Percentiles rank a stretch among this genome's conserved stretches.
These are phyloP conservation scores for Gracilaria caudata DNA, from an alignment of 23 red algal species.

Conservation along the genomic window DNA sequence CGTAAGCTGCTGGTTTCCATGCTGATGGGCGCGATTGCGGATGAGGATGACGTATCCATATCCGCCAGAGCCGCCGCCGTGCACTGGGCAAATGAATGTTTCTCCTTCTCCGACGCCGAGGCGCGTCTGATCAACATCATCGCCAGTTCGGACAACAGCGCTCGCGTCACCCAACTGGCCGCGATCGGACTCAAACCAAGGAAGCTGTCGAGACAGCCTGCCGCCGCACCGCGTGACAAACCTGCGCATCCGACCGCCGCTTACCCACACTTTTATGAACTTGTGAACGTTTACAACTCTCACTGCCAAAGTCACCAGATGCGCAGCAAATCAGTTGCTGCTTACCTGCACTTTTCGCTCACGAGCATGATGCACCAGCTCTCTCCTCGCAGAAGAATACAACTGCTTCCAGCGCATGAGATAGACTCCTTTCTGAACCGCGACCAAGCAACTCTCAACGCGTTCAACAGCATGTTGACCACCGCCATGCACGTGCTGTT, in stretches of 20 bases:
- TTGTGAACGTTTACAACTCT: neutral
- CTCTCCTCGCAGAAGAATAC: neutral
- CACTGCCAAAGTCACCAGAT: neutral
- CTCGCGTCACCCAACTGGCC: slow-evolving; percentile 4
- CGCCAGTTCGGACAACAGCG: slow-evolving; percentile 31
- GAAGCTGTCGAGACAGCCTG: neutral
- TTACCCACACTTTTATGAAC: neutral
- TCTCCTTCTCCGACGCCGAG: slow-evolving; percentile 40
- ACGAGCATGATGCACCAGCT: neutral
- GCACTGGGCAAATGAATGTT: slow-evolving; percentile 75
- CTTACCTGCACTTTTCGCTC: slow-evolving; percentile 23
- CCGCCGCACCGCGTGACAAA: neutral
- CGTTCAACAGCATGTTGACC: neutral
- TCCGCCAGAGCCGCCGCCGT: slow-evolving; percentile 57
- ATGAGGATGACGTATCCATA: slow-evolving; percentile 19
- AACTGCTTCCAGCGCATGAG: neutral
- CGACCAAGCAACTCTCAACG: neutral
- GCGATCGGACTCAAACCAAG: neutral
- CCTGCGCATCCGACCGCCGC: neutral
- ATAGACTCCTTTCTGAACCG: neutral
- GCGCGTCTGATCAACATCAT: slow-evolving; percentile 63
- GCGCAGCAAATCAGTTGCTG: neutral
- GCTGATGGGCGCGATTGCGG: slow-evolving; percentile 21
- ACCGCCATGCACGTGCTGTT: neutral
- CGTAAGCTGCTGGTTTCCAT: neutral